phyloP scores from a whole-genome alignment of 108 stramenopile genomes.

The Pseudonitzschia pungens region DNA sequence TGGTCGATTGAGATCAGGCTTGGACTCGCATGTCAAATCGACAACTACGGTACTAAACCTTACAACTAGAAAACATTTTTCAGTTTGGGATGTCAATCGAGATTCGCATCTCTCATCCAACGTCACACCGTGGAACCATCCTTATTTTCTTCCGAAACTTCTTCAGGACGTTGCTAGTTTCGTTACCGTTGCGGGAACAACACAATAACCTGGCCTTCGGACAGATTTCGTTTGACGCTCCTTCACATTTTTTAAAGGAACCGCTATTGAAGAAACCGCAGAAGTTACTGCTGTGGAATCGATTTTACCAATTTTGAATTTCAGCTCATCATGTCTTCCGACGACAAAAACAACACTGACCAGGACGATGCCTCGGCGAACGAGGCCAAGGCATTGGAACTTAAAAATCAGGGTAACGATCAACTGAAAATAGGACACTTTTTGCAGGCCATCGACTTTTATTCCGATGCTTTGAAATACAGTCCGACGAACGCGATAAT shows the following conservation, averaged over 20 bases:
- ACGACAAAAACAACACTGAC: neutral
- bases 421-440: slow-evolving; percentile 65
- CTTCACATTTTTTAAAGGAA: neutral
- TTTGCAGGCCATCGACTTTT: slow-evolving; percentile 75
- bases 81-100: no score
- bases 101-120: no score
- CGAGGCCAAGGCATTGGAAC: slow-evolving; percentile 47
- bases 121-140: no score
- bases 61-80: no score
- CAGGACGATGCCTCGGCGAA: slow-evolving; percentile 18
- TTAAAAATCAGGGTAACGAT: slow-evolving; percentile 77
- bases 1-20: no score
- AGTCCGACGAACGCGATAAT: slow-evolving; percentile 82
- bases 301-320: neutral
- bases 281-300: neutral
- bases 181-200: neutral
- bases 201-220: neutral
- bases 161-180: neutral
- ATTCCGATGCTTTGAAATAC: slow-evolving; percentile 71
- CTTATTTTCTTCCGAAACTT: no score
- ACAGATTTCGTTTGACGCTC: neutral
- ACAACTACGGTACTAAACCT: no score
- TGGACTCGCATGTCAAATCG: no score
- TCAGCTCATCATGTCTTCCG: neutral
- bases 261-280: neutral